A percentile compares a stretch with the other conserved stretches of the same genome.
Conservation (phyloP, 192 early-diverging fungal species). For the Anaeromyces robustus region DNA sequence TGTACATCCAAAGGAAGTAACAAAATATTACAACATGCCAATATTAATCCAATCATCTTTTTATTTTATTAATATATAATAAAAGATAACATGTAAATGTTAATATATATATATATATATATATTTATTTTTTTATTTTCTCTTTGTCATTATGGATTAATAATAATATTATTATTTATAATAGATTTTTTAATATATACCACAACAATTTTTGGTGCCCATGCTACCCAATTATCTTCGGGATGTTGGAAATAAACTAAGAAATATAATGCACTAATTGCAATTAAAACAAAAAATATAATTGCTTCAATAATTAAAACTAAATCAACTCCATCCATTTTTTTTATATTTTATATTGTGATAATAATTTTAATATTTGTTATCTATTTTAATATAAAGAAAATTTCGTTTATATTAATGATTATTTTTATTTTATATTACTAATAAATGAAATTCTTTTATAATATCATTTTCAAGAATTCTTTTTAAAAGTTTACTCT, state of each 20-base stretch:
- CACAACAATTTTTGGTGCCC: constrained; percentile 47
- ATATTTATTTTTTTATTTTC: no score
- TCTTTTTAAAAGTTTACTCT: no score
- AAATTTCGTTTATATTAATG: no score
- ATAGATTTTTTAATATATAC: constrained; percentile 12
- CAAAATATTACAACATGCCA: constrained; percentile 37
- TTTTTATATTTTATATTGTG: not conserved
- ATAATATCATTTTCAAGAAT: no score
- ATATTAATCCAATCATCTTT: constrained; percentile 23
- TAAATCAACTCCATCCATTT: constrained; percentile 13
- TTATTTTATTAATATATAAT: not conserved
- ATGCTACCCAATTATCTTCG: constrained; percentile 46
- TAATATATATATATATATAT: no score
- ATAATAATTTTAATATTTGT: no score
- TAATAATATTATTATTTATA: not conserved
- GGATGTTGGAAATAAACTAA: constrained; percentile 51
- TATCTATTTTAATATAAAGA: no score
- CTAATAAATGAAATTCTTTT: no score
- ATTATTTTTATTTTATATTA: no score
- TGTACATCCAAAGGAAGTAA: constrained; percentile 45
- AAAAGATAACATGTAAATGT: no score
- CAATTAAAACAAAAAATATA: constrained; percentile 34
- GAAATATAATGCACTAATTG: constrained; percentile 36
- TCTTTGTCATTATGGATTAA: no score
- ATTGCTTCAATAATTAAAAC: constrained; percentile 29